These are phyloP conservation scores for Fraxinus excelsior DNA, from an alignment of 257 asterid species.

Conservation along the genomic window DNA sequence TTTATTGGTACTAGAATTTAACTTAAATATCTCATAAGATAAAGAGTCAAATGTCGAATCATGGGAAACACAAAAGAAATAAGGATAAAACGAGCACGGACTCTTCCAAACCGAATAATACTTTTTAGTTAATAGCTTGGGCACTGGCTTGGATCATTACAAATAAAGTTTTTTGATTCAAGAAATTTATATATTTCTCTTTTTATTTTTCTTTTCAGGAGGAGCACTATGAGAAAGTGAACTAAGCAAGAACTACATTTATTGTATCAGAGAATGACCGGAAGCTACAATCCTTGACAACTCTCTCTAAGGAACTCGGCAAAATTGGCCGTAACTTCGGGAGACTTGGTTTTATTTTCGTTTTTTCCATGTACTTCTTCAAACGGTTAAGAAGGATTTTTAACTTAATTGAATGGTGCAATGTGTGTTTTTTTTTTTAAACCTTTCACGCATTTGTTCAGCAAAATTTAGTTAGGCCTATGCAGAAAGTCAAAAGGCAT, in stretches of 20 bases:
- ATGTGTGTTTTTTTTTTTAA: not conserved
- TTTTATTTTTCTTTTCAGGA: conserved; percentile 18
- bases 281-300: not conserved
- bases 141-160: too few relatives aligned
- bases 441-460: not conserved
- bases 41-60: too few relatives aligned
- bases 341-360: too few relatives aligned
- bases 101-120: too few relatives aligned
- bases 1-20: too few relatives aligned
- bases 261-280: not conserved
- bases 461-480: not conserved
- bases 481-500: not conserved
- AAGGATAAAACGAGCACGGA: too few relatives aligned
- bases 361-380: conserved; percentile 11
- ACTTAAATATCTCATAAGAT: too few relatives aligned
- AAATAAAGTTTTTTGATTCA: not conserved
- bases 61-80: too few relatives aligned
- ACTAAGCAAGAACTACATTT: not conserved
- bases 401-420: conserved; percentile 22
- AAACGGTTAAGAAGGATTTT: conserved; percentile 7
- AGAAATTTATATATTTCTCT: not conserved
- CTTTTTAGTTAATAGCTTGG: too few relatives aligned
- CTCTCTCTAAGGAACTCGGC: too few relatives aligned
- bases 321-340: too few relatives aligned
- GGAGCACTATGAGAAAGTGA: conserved; percentile 32